Evolutionary conservation across 2,329 filamentous ascomycete genomes (phyloP), one percentile per base, ranked within the genome.

Genomic region (Exophiala calicioides): DNA sequence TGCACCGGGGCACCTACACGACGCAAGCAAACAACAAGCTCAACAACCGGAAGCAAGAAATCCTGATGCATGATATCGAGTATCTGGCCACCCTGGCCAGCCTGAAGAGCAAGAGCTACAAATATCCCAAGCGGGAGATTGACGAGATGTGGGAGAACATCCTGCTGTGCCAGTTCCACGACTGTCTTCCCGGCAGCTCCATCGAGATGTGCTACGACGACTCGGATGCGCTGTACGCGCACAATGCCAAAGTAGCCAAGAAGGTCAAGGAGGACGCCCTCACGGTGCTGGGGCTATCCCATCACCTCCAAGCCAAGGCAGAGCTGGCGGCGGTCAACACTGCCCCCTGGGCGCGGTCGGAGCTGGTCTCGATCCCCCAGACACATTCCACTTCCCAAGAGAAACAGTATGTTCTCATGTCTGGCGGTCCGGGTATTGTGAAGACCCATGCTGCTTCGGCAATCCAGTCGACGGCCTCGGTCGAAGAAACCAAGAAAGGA

Each of bases 171-270:
- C 93, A 98, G 62, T 98, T 98, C 76, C 93, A 98, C 57, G 93
- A 98, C 65, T 97, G 93, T 65, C 76, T 98, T 40, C 93, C 93
- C 1, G 93, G 93, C 45, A 96, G 89, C 64, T 88, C 83, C 24
- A 97, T 98, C 59, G 90, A 94, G 67, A 96, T 97, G 90, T 95
- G 90, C 67, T 97, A 97, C 61, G 88, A 95, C 65, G 93, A 98
- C 64, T 95, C 90, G 3, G 86, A 95, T 63, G 80, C 90, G 77
- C 77, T 95, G 5, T 98, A 98, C 63, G 85, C 80, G 2, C 76
- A 88, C 58, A 81, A 95, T 2, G 95, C 95, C 63, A 73, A 83
- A 56, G 89, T 81, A 1, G 91, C 88, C 4, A 72, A 86, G 55
- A 81, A 79, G 54, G 71, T 94, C 3, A 74, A 93, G 30, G 76